These are phyloP conservation scores for Penicillium sp. DNA, from an alignment of 2,329 filamentous ascomycete species.

Conservation along the genomic window DNA sequence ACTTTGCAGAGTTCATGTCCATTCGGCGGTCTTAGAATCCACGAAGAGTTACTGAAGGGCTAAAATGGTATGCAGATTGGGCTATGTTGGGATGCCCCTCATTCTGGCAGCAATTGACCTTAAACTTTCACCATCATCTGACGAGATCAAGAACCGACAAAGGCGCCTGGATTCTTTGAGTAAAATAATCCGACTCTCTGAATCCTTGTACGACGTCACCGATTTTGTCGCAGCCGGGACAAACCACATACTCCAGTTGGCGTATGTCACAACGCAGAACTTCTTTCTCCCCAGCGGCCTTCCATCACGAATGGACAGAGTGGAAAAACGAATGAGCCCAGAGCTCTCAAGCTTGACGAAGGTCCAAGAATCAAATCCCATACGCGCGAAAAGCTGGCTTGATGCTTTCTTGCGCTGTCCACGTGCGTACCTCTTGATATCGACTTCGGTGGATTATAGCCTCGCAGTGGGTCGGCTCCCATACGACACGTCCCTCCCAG, in stretches of 20 bases:
- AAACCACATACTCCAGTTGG: constrained; percentile 29
- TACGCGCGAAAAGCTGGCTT: constrained; percentile 24
- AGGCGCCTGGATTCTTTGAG: constrained; percentile 22
- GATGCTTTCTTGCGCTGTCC: constrained; percentile 28
- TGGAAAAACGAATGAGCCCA: background rate
- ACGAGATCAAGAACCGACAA: constrained; percentile 19
- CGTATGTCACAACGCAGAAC: constrained; percentile 26
- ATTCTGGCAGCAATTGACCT: constrained; percentile 32
- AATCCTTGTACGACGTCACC: constrained; percentile 29
- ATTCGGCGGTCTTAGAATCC: no score
- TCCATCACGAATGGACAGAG: background rate
- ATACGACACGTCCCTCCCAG: constrained; percentile 23
- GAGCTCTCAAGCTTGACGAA: background rate
- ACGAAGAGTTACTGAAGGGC: background rate
- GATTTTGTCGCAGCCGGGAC: constrained; percentile 27
- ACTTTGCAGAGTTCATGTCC: background rate
- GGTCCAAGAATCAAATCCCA: background rate
- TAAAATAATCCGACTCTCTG: constrained; percentile 27
- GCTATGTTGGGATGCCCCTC: constrained; percentile 30
- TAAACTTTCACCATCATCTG: constrained; percentile 25
- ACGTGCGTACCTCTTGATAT: constrained; percentile 31
- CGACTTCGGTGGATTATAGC: constrained; percentile 29
- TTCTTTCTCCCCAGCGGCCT: constrained; percentile 21
- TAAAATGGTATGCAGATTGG: constrained; percentile 18
- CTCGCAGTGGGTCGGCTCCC: constrained; percentile 23